Base-by-base conservation (phyloP, 768 basidiomycete species). In the Postia placenta region DNA sequence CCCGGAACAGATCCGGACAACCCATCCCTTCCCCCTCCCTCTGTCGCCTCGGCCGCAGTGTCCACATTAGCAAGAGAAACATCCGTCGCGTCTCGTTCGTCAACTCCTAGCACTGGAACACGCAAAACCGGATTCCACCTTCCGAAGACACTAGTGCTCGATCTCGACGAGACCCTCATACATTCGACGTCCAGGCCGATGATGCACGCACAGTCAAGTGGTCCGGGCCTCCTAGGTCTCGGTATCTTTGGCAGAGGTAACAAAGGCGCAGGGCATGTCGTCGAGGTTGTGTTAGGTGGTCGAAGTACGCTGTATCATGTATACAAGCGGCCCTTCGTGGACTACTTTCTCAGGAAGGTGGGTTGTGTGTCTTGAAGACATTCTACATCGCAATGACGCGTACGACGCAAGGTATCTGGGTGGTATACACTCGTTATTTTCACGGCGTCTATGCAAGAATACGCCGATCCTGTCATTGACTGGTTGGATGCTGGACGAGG, bases 391-490 rank as follows among this genome's bases (percentile, higher is more conserved):
- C 26, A 17, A 50, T 53, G 47, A 51, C 47, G 51, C 33, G 53
- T 37, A 35, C 20, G 22, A 38, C 50, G 37, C n/a, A 58, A 98
- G 94, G 95, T 97, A 35, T 94, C 96, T 25, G 76, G 85, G 22
- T 99, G 96, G 96, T 99, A 99, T 69, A 98, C 94, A 1, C 79
- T 99, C 51, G 93, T 99, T 46, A 92, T 99, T 55, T 99, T 95
- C 69, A 99, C 96, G 26, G 96, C 96, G 5, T 97, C 95, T 7
- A 92, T 99, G 90, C 88, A 93, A 62, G 96, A 99, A 68, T 99
- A 99, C 65, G 96, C 96, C 53, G 96, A 99, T 72, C 96, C 96
- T 0, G 94, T 99, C 24, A 99, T 99, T 57, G 96, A 99, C 69
- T 99, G 96, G 96, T 72, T 99, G 47, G 96, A 99, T 63, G 92